phyloP scores from a whole-genome alignment of 2,329 filamentous ascomycete species.

The Hypoxylon sp. region DNA sequence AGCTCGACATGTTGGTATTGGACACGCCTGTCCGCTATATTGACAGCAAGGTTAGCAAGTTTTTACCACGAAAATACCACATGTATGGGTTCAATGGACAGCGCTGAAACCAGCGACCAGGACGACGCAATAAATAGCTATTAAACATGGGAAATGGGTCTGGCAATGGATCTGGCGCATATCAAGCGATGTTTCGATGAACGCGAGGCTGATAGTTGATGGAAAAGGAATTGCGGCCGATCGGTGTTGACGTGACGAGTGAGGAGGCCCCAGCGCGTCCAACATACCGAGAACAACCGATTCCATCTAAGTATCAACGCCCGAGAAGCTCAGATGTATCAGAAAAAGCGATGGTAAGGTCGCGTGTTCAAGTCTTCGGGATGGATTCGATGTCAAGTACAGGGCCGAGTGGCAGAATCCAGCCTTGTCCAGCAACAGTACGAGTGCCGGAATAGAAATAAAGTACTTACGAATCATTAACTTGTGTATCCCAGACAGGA shows the following conservation, averaged over 20 bases:
- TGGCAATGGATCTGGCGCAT: slow-evolving; percentile 54
- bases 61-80: slow-evolving; percentile 43
- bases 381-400: slow-evolving; percentile 53
- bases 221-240: slow-evolving; percentile 59
- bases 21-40: slow-evolving; percentile 71
- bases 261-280: slow-evolving; percentile 46
- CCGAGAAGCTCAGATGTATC: slow-evolving; percentile 49
- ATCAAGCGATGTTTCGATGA: slow-evolving; percentile 60
- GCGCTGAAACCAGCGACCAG: slow-evolving; percentile 56
- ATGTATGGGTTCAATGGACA: slow-evolving; percentile 48
- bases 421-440: slow-evolving; percentile 51
- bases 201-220: slow-evolving; percentile 65
- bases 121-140: slow-evolving; percentile 54
- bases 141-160: slow-evolving; percentile 57
- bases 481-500: slow-evolving; percentile 43
- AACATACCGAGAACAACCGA: slow-evolving; percentile 48
- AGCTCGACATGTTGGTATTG: slow-evolving; percentile 71
- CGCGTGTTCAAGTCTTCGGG: slow-evolving; percentile 51
- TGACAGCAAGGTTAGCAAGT: slow-evolving; percentile 65
- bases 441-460: slow-evolving; percentile 38
- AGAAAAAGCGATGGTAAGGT: slow-evolving; percentile 50
- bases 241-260: slow-evolving; percentile 41
- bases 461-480: slow-evolving; percentile 57
- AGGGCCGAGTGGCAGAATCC: slow-evolving; percentile 48
- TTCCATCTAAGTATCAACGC: slow-evolving; percentile 48